A percentile compares a stretch with the other conserved stretches of the same genome.
phyloP scores from a whole-genome alignment of 441 rosid genomes.

The Erodium trifolium region DNA sequence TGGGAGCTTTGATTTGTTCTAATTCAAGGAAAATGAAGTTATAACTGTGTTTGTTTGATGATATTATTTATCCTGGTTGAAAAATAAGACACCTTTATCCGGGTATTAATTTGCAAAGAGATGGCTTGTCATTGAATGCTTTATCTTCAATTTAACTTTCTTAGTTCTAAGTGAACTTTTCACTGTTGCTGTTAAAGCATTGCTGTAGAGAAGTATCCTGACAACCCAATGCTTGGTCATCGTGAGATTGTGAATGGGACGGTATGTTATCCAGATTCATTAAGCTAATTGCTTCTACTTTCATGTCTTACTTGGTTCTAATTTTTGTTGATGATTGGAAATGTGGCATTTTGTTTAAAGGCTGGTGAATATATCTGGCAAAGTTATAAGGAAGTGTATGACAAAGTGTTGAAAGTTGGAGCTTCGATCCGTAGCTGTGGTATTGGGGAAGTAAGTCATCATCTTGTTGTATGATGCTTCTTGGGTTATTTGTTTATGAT shows the following conservation, averaged over 20 bases:
- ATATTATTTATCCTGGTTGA: background rate
- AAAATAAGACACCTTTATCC: background rate
- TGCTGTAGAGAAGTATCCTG: constrained; percentile 70
- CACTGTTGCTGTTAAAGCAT: constrained; percentile 32
- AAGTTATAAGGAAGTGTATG: constrained; percentile 70
- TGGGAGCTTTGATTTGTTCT: constrained; percentile 4
- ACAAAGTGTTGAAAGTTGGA: constrained; percentile 65
- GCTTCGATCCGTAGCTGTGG: constrained; percentile 75
- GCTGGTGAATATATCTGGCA: constrained; percentile 77
- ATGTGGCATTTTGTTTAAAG: constrained; percentile 27
- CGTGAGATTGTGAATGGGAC: constrained; percentile 65
- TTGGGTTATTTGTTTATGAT: background rate
- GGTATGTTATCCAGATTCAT: constrained; percentile 29
- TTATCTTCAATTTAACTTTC: background rate
- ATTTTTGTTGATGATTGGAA: constrained; percentile 1
- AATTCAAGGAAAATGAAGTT: background rate
- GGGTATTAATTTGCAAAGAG: background rate
- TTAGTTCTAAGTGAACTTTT: constrained; percentile 4
- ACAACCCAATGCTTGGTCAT: constrained; percentile 69
- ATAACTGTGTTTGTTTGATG: constrained; percentile 2
- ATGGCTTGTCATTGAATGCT: background rate
- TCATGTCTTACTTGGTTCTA: background rate
- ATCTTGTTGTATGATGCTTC: background rate
- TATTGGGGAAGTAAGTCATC: constrained; percentile 49
- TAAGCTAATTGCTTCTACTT: background rate